Evolutionary conservation across 345 rosid species (phyloP).

Genomic region (Salix viminalis): DNA sequence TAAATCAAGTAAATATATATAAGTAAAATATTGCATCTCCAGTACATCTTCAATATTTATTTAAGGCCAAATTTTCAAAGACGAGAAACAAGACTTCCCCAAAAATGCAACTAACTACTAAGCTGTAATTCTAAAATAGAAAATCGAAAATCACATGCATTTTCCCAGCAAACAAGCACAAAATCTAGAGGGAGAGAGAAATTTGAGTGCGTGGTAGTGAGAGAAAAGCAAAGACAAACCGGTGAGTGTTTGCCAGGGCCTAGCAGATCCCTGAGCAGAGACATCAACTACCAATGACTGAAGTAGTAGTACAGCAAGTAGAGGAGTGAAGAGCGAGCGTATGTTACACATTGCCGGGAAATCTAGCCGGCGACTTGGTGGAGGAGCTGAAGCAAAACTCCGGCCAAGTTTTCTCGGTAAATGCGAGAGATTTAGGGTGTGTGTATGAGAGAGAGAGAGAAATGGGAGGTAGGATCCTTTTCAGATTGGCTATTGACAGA

Average conservation of each 20-base stretch:
- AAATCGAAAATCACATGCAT: not conserved
- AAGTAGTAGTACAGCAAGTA: constrained; percentile 6
- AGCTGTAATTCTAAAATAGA: no score
- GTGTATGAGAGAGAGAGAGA: not conserved
- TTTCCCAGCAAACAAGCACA: not conserved
- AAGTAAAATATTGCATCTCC: no score
- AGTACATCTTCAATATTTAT: no score
- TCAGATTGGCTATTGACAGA: constrained; percentile 2
- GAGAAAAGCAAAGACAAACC: not conserved
- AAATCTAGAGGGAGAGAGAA: not conserved
- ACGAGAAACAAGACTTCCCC: no score
- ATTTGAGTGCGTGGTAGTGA: not conserved
- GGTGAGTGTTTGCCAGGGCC: constrained; percentile 8
- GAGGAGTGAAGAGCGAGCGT: not conserved
- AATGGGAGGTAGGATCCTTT: not conserved
- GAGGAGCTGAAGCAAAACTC: not conserved
- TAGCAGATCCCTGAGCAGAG: constrained; percentile 13
- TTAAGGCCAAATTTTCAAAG: no score
- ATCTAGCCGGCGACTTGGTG: not conserved
- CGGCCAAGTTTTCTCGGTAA: constrained; percentile 1
- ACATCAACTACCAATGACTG: not conserved
- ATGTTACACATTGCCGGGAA: constrained; percentile 7
- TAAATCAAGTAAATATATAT: no score
- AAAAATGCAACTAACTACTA: no score
- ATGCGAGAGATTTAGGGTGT: not conserved